phyloP scores from a whole-genome alignment of 179 eudicot genomes.

The Beta corolliflora region DNA sequence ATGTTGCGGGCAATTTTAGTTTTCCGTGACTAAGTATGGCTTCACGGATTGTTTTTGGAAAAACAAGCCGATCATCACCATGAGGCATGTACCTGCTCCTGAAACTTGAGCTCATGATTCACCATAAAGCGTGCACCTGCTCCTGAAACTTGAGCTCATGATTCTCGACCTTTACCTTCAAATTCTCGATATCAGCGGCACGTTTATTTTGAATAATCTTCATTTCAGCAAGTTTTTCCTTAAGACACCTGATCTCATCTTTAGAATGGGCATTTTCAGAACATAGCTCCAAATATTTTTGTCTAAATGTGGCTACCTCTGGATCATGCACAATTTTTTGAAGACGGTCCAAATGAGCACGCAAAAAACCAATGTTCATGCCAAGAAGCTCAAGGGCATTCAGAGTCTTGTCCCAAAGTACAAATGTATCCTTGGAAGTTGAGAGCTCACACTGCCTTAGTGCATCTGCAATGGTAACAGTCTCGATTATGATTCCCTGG shows the following conservation, averaged over 20 bases:
- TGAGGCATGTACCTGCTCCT: constrained; percentile 50
- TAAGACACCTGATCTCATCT: constrained; percentile 35
- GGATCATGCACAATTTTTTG: constrained; percentile 36
- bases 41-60: too few species aligned
- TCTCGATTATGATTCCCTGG: constrained; percentile 48
- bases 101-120: constrained; percentile 40
- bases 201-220: constrained; percentile 27
- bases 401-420: constrained; percentile 48
- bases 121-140: constrained; percentile 52
- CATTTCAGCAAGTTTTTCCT: constrained; percentile 40
- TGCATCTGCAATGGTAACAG: constrained; percentile 41
- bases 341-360: constrained; percentile 33
- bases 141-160: constrained; percentile 45
- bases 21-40: background rate
- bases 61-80: constrained; percentile 28
- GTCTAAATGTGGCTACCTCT: constrained; percentile 29
- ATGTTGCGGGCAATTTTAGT: background rate
- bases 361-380: constrained; percentile 51
- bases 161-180: constrained; percentile 36
- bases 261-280: constrained; percentile 11
- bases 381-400: constrained; percentile 57
- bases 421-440: constrained; percentile 41
- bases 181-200: constrained; percentile 30
- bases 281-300: constrained; percentile 39
- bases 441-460: constrained; percentile 42